Evolutionary conservation across 176 grass and related monocot species (phyloP).

Genomic region (Triticum turgidum): DNA sequence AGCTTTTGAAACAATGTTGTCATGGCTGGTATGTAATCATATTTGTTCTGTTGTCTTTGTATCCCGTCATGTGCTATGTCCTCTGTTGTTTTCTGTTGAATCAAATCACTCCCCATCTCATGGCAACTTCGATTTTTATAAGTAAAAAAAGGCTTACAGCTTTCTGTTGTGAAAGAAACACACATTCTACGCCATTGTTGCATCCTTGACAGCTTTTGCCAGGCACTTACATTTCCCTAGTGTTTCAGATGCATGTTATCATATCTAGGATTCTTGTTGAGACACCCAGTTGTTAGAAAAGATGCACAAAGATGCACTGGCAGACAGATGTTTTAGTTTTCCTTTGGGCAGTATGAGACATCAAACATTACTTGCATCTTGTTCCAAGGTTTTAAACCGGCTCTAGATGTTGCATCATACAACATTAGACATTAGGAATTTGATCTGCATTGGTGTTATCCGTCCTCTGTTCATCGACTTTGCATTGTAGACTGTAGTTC

Average conservation of each 20-base stretch:
- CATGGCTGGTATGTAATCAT: conserved; percentile 76
- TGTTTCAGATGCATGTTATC: background rate
- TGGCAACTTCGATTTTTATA: conserved; percentile 3
- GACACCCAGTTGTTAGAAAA: conserved; percentile 26
- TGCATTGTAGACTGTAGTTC: background rate
- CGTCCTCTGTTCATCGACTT: background rate
- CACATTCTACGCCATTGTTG: conserved; percentile 17
- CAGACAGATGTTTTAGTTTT: conserved; percentile 16
- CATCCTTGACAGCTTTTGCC: conserved; percentile 16
- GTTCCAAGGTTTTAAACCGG: conserved; percentile 5
- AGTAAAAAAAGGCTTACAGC: background rate
- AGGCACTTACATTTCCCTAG: background rate
- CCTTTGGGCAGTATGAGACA: conserved; percentile 14
- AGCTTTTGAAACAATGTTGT: conserved; percentile 84
- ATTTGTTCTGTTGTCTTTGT: conserved; percentile 28
- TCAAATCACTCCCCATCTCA: background rate
- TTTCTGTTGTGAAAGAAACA: conserved; percentile 8
- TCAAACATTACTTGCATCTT: background rate
- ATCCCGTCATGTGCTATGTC: conserved; percentile 14
- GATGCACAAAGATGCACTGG: conserved; percentile 3
- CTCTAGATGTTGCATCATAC: conserved; percentile 9
- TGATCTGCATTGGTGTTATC: conserved; percentile 2
- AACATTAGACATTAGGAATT: background rate
- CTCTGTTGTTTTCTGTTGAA: conserved; percentile 29
- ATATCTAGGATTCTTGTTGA: conserved; percentile 22